Evolutionary conservation across 1,284 basidiomycete genomes (phyloP).

Genomic region (Chalciporus piperatoides): DNA sequence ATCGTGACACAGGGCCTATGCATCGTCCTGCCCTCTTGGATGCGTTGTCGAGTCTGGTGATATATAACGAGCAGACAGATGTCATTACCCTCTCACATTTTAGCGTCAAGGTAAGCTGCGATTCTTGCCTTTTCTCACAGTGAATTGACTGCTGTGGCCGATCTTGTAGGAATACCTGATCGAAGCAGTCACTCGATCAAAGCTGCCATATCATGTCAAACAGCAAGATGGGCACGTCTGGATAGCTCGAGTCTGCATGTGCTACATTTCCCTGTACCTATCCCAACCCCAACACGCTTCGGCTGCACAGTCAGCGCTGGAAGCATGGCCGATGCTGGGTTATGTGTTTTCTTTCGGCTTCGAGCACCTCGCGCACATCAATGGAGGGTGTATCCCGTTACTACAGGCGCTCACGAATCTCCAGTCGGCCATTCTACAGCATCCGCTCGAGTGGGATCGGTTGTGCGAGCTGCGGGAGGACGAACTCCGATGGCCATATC

Average conservation of each 20-base stretch:
- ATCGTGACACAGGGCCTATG: background rate
- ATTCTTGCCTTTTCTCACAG: background rate
- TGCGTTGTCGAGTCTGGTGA: constrained; percentile 8
- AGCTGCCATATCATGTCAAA: background rate
- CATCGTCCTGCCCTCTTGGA: constrained; percentile 11
- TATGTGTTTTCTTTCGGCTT: constrained; percentile 7
- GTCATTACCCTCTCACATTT: constrained; percentile 9
- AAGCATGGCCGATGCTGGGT: background rate
- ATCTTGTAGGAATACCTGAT: constrained; percentile 6
- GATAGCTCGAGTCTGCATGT: constrained; percentile 6
- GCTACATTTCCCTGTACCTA: constrained; percentile 1
- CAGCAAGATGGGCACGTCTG: background rate
- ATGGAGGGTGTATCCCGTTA: background rate
- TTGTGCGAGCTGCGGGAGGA: constrained; percentile 5
- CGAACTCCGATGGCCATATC: background rate
- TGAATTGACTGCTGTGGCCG: background rate
- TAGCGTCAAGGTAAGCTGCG: constrained; percentile 1
- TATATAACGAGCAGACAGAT: background rate
- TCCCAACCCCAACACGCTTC: background rate
- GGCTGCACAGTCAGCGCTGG: background rate
- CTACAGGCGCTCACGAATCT: constrained; percentile 3
- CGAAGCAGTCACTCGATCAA: background rate
- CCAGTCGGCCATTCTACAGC: background rate
- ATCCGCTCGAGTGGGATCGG: constrained; percentile 3
- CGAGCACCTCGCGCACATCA: constrained; percentile 7